phyloP scores from a whole-genome alignment of 306 rosid genomes.

The Quercus bicolor region DNA sequence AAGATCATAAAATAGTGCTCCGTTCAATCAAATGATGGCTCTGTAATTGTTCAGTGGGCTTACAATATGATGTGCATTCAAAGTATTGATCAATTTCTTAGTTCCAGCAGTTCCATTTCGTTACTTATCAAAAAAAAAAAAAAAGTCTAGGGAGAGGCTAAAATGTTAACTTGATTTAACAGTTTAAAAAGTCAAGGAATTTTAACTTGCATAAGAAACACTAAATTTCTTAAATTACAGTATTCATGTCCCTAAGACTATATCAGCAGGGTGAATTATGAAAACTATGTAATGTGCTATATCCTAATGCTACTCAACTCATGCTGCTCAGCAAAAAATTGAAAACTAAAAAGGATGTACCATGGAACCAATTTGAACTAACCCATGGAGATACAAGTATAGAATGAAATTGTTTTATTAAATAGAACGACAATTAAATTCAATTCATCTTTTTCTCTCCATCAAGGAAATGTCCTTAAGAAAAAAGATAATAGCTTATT shows the following conservation, averaged over 20 bases:
- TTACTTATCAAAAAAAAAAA: too few relatives aligned
- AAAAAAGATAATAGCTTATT: conserved; percentile 1
- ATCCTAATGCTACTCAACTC: background rate
- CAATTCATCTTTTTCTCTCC: background rate
- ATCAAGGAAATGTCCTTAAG: background rate
- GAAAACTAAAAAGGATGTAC: background rate
- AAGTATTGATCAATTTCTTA: background rate
- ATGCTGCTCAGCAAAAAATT: background rate
- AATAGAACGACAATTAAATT: background rate
- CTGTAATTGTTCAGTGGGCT: background rate
- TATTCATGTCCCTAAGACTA: background rate
- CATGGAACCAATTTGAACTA: background rate
- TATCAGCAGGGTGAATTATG: background rate
- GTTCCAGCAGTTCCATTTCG: background rate
- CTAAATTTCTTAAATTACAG: background rate
- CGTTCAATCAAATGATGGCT: background rate
- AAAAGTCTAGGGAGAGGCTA: background rate
- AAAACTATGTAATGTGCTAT: background rate
- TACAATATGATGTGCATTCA: background rate
- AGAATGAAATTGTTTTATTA: background rate
- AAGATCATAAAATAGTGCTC: background rate
- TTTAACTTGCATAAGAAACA: background rate
- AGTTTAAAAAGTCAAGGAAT: background rate
- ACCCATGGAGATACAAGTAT: background rate
- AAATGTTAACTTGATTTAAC: background rate